These are phyloP conservation scores for Metarhizium anisopliae DNA, from an alignment of 2,329 filamentous ascomycete genomes.

Conservation along the genomic window DNA sequence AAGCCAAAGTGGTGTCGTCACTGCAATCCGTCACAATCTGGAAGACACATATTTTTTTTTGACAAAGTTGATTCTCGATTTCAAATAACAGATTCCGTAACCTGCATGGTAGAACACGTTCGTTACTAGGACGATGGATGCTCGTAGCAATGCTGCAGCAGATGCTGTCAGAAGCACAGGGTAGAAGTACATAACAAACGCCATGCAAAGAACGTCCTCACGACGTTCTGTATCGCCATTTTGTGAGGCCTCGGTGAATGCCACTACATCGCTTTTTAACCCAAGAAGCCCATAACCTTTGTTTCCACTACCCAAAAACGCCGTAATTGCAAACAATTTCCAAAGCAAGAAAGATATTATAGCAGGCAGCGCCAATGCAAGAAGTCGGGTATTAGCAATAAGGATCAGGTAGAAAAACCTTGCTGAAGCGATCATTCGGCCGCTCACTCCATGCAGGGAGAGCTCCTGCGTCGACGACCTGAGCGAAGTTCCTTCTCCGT, in stretches of 20 bases:
- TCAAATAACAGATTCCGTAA: neutral
- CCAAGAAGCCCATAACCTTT: neutral
- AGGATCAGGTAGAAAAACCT: neutral
- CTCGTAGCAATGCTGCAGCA: neutral
- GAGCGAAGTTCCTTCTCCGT: conserved; percentile 50
- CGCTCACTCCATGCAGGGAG: conserved; percentile 18
- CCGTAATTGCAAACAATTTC: neutral
- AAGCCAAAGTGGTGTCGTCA: too few relatives aligned
- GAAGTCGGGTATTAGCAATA: neutral
- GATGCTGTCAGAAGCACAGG: neutral
- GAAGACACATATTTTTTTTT: neutral
- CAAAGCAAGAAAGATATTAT: too few relatives aligned
- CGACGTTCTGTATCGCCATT: neutral
- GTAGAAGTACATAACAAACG: neutral
- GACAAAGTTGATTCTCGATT: neutral
- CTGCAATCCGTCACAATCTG: too few relatives aligned
- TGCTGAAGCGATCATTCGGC: neutral
- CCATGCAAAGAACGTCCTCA: neutral
- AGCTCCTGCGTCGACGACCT: conserved; percentile 39
- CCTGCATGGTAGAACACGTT: neutral
- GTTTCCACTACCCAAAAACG: neutral
- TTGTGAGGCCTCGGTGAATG: neutral
- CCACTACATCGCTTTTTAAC: neutral
- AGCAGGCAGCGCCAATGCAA: neutral
- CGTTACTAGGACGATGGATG: neutral